phyloP scores from a whole-genome alignment of 495 filamentous ascomycete species.

The Penicillium tannophilum region DNA sequence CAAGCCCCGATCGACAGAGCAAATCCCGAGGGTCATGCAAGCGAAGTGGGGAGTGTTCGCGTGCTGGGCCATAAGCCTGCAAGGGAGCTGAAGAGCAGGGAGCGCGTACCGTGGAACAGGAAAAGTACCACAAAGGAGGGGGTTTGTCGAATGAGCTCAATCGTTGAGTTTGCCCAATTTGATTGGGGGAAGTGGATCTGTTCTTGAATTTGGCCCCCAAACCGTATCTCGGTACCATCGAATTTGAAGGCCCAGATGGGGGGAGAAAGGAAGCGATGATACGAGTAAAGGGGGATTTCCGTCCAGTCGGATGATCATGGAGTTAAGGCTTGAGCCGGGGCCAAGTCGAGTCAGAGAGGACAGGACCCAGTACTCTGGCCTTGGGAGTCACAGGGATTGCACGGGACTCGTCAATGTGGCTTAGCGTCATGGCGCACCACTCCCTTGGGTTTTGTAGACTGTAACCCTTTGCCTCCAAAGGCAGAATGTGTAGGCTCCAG shows the following conservation, averaged over 20 bases:
- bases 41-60: not conserved
- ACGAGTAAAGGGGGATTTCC: no score
- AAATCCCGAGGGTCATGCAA: not conserved
- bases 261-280: no score
- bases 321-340: no score
- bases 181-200: not conserved
- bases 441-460: not conserved
- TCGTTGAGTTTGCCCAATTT: no score
- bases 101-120: not conserved
- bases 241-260: no score
- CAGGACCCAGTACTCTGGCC: not conserved
- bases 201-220: no score
- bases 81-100: slow-evolving; percentile 5
- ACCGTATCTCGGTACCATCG: no score
- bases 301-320: no score
- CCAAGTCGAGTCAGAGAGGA: no score
- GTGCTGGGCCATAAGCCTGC: not conserved
- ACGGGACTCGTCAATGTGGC: not conserved
- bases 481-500: not conserved
- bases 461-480: no score
- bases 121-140: not conserved
- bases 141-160: not conserved
- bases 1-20: not conserved
- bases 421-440: not conserved
- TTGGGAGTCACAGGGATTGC: not conserved